These are phyloP conservation scores for Teratosphaeria nubilosa DNA, from an alignment of 2,329 filamentous ascomycete species.

Conservation along the genomic window DNA sequence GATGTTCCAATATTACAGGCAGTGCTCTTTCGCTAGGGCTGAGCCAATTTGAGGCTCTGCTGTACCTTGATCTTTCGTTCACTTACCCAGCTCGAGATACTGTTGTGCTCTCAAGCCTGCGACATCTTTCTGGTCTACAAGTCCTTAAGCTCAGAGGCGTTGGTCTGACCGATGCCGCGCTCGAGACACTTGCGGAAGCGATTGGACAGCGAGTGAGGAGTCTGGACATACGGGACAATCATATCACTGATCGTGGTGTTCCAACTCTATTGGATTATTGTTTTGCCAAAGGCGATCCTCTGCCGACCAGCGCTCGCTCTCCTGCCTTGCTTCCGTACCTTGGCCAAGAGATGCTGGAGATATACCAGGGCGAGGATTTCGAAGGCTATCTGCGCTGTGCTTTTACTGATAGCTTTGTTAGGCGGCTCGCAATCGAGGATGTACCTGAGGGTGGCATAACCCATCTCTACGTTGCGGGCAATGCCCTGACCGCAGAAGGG, in stretches of 20 bases:
- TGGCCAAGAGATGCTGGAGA: conserved; percentile 29
- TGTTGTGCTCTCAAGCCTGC: conserved; percentile 38
- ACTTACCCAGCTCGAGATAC: conserved; percentile 21
- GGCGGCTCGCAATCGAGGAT: conserved; percentile 46
- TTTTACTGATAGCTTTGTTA: conserved; percentile 41
- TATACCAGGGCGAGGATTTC: conserved; percentile 37
- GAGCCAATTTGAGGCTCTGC: conserved; percentile 42
- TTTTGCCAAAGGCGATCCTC: conserved; percentile 24
- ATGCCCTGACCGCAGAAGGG: conserved; percentile 46
- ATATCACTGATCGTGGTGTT: conserved; percentile 46
- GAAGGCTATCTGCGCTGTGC: conserved; percentile 42
- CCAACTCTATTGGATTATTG: conserved; percentile 43
- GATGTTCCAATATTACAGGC: conserved; percentile 50
- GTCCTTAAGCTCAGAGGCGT: conserved; percentile 48
- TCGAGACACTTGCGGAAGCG: conserved; percentile 41
- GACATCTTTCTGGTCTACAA: conserved; percentile 40
- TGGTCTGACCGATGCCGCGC: conserved; percentile 43
- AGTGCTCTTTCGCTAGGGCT: conserved; percentile 43
- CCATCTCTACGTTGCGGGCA: conserved; percentile 49
- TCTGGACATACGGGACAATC: conserved; percentile 48
- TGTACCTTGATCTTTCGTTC: conserved; percentile 50
- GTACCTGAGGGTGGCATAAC: conserved; percentile 46
- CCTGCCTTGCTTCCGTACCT: conserved; percentile 27
- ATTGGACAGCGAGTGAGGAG: conserved; percentile 45
- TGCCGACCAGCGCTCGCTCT: conserved; percentile 7